A percentile compares a stretch with the other conserved stretches of the same genome.
Evolutionary conservation across 2,329 filamentous ascomycete species (phyloP).

Genomic region (Neopestalotiopsis sp.): DNA sequence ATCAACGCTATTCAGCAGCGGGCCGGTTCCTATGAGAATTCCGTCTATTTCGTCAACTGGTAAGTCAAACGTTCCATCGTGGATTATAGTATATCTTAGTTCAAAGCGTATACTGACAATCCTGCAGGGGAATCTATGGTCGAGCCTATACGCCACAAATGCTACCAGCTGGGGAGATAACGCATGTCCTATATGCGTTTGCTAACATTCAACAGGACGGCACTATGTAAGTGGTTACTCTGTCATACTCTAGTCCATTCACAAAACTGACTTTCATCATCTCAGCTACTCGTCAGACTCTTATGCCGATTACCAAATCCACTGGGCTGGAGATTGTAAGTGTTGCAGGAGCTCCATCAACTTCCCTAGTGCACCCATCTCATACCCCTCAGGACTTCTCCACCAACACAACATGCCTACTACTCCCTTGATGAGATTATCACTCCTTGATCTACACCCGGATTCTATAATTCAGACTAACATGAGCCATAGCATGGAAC

Average conservation of each 20-base stretch:
- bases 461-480: constrained; percentile 20
- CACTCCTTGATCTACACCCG: background rate
- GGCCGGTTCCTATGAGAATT: constrained; percentile 45
- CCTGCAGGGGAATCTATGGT: constrained; percentile 70
- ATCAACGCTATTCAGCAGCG: constrained; percentile 25
- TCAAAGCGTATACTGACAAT: constrained; percentile 16
- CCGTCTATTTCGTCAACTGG: constrained; percentile 58
- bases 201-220: constrained; percentile 76
- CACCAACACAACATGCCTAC: background rate
- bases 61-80: constrained; percentile 28
- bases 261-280: background rate
- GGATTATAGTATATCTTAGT: background rate
- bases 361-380: background rate
- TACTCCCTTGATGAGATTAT: background rate
- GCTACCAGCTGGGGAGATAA: constrained; percentile 72
- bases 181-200: constrained; percentile 82
- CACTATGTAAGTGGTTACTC: constrained; percentile 62
- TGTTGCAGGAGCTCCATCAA: background rate
- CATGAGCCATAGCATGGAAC: constrained; percentile 54
- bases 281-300: constrained; percentile 67
- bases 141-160: constrained; percentile 75
- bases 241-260: background rate
- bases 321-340: constrained; percentile 71
- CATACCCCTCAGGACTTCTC: background rate
- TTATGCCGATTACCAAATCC: constrained; percentile 75